Conservation (phyloP, 306 rosid genomes). For the Casuarina cunninghamiana region DNA sequence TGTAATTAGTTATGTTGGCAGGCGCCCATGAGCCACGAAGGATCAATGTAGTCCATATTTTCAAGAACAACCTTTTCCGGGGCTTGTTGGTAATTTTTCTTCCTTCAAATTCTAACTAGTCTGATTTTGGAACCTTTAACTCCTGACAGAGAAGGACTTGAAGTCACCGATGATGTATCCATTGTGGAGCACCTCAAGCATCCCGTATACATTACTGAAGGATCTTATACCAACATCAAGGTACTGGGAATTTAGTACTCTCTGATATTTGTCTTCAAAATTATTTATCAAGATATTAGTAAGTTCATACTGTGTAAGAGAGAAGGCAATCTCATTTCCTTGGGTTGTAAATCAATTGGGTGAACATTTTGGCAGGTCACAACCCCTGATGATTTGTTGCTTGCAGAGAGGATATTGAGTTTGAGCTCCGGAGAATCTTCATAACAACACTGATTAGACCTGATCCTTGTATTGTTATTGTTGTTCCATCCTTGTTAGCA, state of each 20-base stretch:
- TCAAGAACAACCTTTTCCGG: background rate
- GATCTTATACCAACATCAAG: conserved; percentile 97
- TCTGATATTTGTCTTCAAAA: background rate
- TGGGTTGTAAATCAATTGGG: background rate
- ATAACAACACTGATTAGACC: background rate
- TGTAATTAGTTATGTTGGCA: too few relatives aligned
- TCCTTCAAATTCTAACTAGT: conserved; percentile 22
- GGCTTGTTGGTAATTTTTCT: background rate
- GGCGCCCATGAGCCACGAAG: too few relatives aligned
- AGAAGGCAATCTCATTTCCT: background rate
- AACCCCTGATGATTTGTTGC: conserved; percentile 87
- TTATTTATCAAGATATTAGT: conserved; percentile 6
- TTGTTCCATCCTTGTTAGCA: conserved; percentile 7
- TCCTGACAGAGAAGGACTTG: conserved; percentile 72
- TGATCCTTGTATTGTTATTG: background rate
- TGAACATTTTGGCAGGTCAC: conserved; percentile 70
- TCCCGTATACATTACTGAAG: conserved; percentile 85
- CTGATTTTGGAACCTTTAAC: conserved; percentile 18
- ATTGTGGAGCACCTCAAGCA: conserved; percentile 84
- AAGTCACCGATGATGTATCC: conserved; percentile 95
- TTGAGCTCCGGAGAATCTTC: conserved; percentile 37
- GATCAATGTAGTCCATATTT: background rate
- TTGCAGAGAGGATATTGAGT: conserved; percentile 86
- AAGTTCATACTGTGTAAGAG: background rate
- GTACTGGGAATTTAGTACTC: conserved; percentile 35